Evolutionary conservation across 441 rosid genomes (phyloP).

Genomic region (Viola pubescens): DNA sequence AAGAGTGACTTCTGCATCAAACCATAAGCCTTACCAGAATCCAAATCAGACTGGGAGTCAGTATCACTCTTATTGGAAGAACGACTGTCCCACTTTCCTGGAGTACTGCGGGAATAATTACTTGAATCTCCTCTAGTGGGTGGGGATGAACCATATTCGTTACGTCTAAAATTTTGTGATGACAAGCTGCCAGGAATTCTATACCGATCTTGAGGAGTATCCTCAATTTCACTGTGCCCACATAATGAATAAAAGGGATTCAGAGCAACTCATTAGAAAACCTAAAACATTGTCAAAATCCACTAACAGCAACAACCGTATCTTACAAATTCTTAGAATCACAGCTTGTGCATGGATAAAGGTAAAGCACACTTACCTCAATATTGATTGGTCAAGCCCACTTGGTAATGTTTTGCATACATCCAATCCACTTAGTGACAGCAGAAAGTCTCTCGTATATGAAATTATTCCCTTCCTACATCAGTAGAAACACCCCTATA

Average conservation of each 20-base stretch:
- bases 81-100: constrained; percentile 89
- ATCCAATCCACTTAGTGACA: constrained; percentile 65
- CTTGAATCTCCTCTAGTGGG: constrained; percentile 74
- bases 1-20: neutral
- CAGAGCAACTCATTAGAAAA: too few relatives aligned
- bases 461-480: constrained; percentile 52
- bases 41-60: constrained; percentile 70
- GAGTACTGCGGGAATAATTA: constrained; percentile 42
- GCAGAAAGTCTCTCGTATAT: constrained; percentile 62
- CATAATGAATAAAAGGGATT: too few relatives aligned
- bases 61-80: constrained; percentile 69
- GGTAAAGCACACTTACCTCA: constrained; percentile 33
- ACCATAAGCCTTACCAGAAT: constrained; percentile 46
- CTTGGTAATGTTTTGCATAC: constrained; percentile 62
- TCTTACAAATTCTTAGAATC: neutral
- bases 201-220: constrained; percentile 52
- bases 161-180: constrained; percentile 49
- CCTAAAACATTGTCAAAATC: neutral
- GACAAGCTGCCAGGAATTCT: constrained; percentile 55
- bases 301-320: neutral
- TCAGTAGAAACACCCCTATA: constrained; percentile 15
- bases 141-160: constrained; percentile 86
- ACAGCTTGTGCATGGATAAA: neutral
- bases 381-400: constrained; percentile 49
- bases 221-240: constrained; percentile 52